Conservation (phyloP, 371 early-diverging fungal species). For the Rhizopus stolonifer region DNA sequence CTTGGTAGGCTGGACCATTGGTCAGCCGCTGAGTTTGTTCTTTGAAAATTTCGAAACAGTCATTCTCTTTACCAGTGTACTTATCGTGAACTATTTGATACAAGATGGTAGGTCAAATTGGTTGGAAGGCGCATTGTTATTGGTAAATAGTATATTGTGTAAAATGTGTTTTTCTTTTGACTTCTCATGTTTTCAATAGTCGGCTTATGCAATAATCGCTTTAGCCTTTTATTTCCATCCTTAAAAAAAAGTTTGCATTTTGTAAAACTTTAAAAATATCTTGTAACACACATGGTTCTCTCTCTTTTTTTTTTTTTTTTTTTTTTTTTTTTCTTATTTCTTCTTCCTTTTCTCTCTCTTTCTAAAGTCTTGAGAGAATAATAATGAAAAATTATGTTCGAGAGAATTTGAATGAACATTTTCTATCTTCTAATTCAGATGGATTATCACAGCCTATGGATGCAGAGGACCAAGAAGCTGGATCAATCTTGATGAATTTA, state of each 20-base stretch:
- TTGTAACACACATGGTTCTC: not conserved
- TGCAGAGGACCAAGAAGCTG: slow-evolving; percentile 25
- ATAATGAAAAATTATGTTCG: slow-evolving; percentile 3
- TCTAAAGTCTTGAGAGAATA: not conserved
- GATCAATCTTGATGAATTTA: slow-evolving; percentile 24
- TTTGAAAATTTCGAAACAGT: slow-evolving; percentile 84
- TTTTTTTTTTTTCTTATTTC: slow-evolving; percentile 1
- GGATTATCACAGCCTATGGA: slow-evolving; percentile 15
- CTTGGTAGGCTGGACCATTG: slow-evolving; percentile 85
- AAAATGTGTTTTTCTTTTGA: too few relatives aligned
- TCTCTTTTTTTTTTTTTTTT: not conserved
- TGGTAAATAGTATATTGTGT: slow-evolving; percentile 33
- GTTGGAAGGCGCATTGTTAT: slow-evolving; percentile 81
- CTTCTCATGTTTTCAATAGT: not conserved
- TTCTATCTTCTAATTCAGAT: slow-evolving; percentile 11
- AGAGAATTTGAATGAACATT: slow-evolving; percentile 16
- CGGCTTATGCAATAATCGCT: slow-evolving; percentile 74
- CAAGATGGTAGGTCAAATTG: slow-evolving; percentile 77
- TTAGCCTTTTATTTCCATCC: slow-evolving; percentile 72
- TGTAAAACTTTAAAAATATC: not conserved
- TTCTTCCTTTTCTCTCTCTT: slow-evolving; percentile 3
- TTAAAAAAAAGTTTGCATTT: slow-evolving; percentile 1
- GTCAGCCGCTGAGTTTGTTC: slow-evolving; percentile 73
- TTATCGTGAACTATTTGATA: slow-evolving; percentile 83
- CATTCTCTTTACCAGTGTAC: slow-evolving; percentile 80